Base-by-base conservation (phyloP, 2,329 filamentous ascomycete species). In the Xylaria sp. region DNA sequence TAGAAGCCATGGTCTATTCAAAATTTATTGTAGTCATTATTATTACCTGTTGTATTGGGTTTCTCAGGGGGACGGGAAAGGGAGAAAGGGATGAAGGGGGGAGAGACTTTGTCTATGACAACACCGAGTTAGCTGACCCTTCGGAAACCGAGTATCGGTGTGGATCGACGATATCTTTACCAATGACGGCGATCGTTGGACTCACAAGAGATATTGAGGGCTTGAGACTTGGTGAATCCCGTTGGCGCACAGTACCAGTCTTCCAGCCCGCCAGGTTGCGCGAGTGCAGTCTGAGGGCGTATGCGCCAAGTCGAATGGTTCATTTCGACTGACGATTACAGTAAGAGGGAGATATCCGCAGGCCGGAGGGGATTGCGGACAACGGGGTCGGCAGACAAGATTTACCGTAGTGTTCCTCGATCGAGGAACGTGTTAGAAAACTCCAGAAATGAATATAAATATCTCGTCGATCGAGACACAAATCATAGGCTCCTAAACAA, bases 251-350 rank as follows among this genome's bases (percentile, higher is more conserved):
- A 36, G 55, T 69, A 65, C 48, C 34, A 24, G 27, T 42, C 58
- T 55, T 12, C 66, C 27, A 9, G 27, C 42, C 58, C 45, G 17
- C 69, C 27, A 9, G 50, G 32, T 71, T 60, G 34, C 56, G 39
- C 64, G 48, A 59, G 56, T 63, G 51, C 60, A 61, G 62, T 61
- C 63, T 39, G 45, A 66, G 45, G 34, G 59, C 60, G 51, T 60
- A 64, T 69, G 67, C 69, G 69, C 69, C 69, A 71, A 71, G 69
- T 71, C 63, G 24, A 54, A 30, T 69, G 63, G 67, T 61, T 69
- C 63, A 69, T 67, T 61, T 65, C 27, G 32, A 64, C 61, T 47
- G 48, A 51, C 48, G 61, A 59, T 66, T 64, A 64, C 48, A 61
- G 61, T 67, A 67, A 67, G 64, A 54, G 61, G 27, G 58, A 54